Evolutionary conservation across 495 filamentous ascomycete genomes (phyloP).

Genomic region (Astrothelium subdiscretum): DNA sequence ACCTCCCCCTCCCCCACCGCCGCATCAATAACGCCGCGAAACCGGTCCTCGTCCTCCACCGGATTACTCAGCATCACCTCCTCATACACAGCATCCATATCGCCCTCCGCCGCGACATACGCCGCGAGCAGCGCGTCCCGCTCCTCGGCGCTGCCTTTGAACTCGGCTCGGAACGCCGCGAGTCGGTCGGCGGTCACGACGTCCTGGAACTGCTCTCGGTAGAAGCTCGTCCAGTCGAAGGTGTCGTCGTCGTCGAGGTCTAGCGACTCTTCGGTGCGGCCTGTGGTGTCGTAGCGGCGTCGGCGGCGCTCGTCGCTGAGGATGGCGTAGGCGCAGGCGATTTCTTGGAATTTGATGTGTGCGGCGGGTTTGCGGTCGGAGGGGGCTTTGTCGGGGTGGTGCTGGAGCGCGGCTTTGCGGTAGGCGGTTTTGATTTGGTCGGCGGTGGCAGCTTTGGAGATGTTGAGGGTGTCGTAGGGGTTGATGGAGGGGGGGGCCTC

Average conservation of each 20-base stretch:
- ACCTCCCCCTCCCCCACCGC: slow-evolving; percentile 64
- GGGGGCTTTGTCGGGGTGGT: slow-evolving; percentile 62
- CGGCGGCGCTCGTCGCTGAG: slow-evolving; percentile 70
- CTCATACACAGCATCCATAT: slow-evolving; percentile 65
- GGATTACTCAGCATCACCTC: slow-evolving; percentile 75
- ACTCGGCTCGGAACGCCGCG: slow-evolving; percentile 56
- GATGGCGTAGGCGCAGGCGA: slow-evolving; percentile 89
- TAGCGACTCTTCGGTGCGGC: slow-evolving; percentile 69
- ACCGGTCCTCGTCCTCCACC: slow-evolving; percentile 76
- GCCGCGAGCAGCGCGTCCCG: slow-evolving; percentile 61
- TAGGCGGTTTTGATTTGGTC: slow-evolving; percentile 34
- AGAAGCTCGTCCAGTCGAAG: slow-evolving; percentile 87
- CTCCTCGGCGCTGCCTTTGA: slow-evolving; percentile 85
- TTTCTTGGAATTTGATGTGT: slow-evolving; percentile 68
- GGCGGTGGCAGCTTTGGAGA: slow-evolving; percentile 23
- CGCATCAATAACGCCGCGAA: slow-evolving; percentile 63
- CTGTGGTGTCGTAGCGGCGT: slow-evolving; percentile 76
- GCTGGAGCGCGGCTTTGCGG: slow-evolving; percentile 29
- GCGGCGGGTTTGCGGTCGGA: slow-evolving; percentile 53
- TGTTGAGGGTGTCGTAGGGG: slow-evolving; percentile 30
- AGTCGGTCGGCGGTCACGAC: slow-evolving; percentile 58
- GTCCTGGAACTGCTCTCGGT: slow-evolving; percentile 64
- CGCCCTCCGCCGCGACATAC: slow-evolving; percentile 56
- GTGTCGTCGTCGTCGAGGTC: slow-evolving; percentile 57
- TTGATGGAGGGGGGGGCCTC: slow-evolving; percentile 27